Conservation (phyloP, 768 basidiomycete species). For the Ephemerocybe angulata region DNA sequence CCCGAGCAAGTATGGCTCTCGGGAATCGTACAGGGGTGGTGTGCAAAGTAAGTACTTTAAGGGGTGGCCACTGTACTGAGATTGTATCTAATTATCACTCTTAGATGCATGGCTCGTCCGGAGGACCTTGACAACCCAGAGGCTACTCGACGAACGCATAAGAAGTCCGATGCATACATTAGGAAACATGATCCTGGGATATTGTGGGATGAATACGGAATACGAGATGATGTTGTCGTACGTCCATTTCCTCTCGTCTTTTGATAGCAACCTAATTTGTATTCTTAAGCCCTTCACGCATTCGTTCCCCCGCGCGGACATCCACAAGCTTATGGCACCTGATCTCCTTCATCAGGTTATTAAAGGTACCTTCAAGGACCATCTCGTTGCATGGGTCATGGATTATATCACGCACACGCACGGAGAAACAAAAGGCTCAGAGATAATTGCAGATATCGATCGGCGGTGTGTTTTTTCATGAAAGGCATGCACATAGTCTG, state of each 20-base stretch:
- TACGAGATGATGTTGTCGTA: constrained; percentile 30
- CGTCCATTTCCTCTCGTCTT: constrained; percentile 7
- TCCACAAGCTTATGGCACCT: constrained; percentile 29
- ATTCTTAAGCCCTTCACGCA: constrained; percentile 28
- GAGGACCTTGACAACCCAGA: constrained; percentile 17
- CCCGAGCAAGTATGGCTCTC: constrained; percentile 31
- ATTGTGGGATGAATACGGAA: constrained; percentile 33
- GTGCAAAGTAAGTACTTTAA: constrained; percentile 15
- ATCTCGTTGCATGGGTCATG: constrained; percentile 34
- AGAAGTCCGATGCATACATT: constrained; percentile 23
- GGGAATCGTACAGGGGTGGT: constrained; percentile 25
- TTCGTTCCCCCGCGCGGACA: constrained; percentile 32
- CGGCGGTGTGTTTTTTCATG: constrained; percentile 22
- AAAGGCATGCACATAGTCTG: neutral
- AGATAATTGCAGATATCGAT: constrained; percentile 36
- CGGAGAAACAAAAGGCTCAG: constrained; percentile 15
- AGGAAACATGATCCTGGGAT: constrained; percentile 21
- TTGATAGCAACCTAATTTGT: neutral
- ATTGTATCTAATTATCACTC: too few relatives aligned
- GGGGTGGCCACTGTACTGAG: too few relatives aligned
- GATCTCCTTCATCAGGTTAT: constrained; percentile 39
- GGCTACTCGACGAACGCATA: constrained; percentile 16
- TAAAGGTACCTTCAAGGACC: constrained; percentile 41
- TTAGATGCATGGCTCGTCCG: constrained; percentile 23
- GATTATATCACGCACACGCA: constrained; percentile 25